Evolutionary conservation across 2,329 filamentous ascomycete genomes (phyloP), one percentile per base, ranked within the genome.

Genomic region (Periconia digitata): DNA sequence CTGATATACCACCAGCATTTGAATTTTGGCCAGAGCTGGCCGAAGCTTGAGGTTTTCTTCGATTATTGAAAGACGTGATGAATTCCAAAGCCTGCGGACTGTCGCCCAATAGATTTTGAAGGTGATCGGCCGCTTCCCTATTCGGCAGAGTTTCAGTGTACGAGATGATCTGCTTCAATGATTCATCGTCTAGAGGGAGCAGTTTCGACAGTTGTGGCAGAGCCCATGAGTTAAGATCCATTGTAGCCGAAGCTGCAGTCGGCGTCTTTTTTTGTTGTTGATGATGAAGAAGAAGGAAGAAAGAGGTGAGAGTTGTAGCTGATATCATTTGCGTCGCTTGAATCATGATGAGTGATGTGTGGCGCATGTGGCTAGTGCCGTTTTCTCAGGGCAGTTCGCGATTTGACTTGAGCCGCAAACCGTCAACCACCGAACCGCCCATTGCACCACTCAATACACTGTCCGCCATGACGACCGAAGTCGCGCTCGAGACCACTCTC

Each of bases 71-170:
- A 10, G 81, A 81, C 18, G 85, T 78, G 51, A 89, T 88, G 64
- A 89, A 89, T 58, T 89, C 85, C 43, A 89, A 71, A 2, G 83
- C 81, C 59, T 87, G 85, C 1, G 91, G 83, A 6, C 89, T 91
- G 69, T 95, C 90, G 42, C 92, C 94, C 0, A 99, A 81, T 44
- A 99, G 77, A 64, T 94, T 90, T 69, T 85, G 87, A 52, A 99
- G 86, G 71, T 97, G 90, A 36, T 91, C 85, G 43, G 85, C 90
- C 13, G 90, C 89, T 55, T 87, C 88, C 43, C 84, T 74, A 64
- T 87, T 91, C 17, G 90, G 85, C 8, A 97, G 79, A 0, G 85
- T 87, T 29, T 83, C 77, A 2, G 89, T 85, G 69, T 96, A 96
- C 40, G 89, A 84, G 56, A 97, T 79, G 37, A 96, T 82, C 66